phyloP scores from a whole-genome alignment of 2,329 filamentous ascomycete genomes.

The Fusarium subglutinans region DNA sequence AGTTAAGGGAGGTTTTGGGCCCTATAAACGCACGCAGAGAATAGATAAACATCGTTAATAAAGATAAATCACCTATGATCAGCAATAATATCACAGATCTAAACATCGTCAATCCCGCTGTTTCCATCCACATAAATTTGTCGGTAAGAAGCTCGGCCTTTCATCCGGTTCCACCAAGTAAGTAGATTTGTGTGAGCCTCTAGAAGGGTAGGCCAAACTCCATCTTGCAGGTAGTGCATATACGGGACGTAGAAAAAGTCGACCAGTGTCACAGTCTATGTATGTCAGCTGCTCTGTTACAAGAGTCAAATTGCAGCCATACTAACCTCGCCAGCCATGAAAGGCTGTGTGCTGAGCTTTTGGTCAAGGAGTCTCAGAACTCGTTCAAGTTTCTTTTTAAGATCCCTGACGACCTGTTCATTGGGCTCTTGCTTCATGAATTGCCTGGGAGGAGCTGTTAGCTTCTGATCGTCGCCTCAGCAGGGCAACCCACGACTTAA shows the following conservation, averaged over 20 bases:
- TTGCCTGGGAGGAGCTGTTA: background rate
- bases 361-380: background rate
- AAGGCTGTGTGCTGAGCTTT: background rate
- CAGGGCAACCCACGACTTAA: background rate
- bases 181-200: background rate
- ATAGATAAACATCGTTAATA: background rate
- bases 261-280: background rate
- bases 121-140: background rate
- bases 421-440: background rate
- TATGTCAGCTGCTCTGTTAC: background rate
- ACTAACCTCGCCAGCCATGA: background rate
- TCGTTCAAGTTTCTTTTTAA: background rate
- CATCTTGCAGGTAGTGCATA: background rate
- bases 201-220: background rate
- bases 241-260: background rate
- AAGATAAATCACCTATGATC: background rate
- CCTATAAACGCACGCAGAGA: background rate
- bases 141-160: background rate
- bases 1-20: background rate
- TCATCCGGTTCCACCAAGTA: background rate
- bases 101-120: background rate
- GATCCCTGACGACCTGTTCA: background rate
- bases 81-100: too few relatives aligned
- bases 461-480: background rate
- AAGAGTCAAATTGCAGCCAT: too few relatives aligned